Percentiles rank a stretch among this genome's conserved stretches.
phyloP scores from a whole-genome alignment of 345 rosid species.

The Isatis tinctoria region DNA sequence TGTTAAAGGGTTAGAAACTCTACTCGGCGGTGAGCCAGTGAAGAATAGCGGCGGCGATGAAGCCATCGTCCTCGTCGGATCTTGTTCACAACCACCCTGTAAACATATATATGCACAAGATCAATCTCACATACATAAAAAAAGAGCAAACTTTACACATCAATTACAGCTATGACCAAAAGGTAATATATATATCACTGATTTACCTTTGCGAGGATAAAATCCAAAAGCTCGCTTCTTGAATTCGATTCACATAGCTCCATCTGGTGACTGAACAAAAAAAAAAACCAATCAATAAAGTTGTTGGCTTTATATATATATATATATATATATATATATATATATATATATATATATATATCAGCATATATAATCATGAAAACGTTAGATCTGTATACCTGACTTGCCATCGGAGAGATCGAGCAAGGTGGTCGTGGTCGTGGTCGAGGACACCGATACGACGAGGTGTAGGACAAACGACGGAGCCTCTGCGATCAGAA shows the following conservation, averaged over 20 bases:
- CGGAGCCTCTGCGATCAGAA: constrained; percentile 42
- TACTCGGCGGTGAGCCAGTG: constrained; percentile 95
- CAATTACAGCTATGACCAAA: neutral
- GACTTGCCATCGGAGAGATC: constrained; percentile 56
- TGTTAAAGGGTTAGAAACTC: constrained; percentile 98
- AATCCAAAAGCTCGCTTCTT: constrained; percentile 64
- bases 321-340: neutral
- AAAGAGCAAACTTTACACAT: neutral
- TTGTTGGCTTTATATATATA: neutral
- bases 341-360: neutral
- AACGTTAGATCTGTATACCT: constrained; percentile 32
- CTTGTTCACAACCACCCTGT: constrained; percentile 56
- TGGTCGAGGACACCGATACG: constrained; percentile 38
- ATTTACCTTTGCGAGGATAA: constrained; percentile 66
- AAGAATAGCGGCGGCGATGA: constrained; percentile 62
- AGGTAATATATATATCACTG: neutral
- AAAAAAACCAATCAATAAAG: neutral
- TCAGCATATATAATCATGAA: neutral
- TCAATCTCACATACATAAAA: neutral
- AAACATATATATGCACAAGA: neutral
- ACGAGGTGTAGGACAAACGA: constrained; percentile 76
- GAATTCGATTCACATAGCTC: constrained; percentile 46
- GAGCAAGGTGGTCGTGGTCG: constrained; percentile 48
- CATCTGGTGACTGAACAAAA: constrained; percentile 55
- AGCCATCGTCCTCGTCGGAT: constrained; percentile 8